Base-by-base conservation (phyloP, 2,329 filamentous ascomycete genomes). In the Claviceps sp. region DNA sequence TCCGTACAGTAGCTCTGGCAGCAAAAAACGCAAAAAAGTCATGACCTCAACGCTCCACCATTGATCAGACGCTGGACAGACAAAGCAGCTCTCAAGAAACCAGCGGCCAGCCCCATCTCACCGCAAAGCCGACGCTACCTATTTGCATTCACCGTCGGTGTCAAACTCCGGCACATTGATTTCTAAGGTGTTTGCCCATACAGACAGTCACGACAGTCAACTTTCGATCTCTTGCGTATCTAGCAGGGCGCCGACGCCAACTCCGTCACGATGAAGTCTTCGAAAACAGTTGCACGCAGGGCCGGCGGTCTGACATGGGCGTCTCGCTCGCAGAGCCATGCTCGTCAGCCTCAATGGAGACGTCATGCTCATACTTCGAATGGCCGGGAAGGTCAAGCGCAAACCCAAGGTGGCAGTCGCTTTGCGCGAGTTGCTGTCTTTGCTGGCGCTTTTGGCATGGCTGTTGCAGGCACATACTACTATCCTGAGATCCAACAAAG, bases 391-490 rank as follows among this genome's bases (percentile, higher is more conserved):
- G 55, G 54, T 24, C 50, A 50, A 38, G 57, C 56, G 46, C 57
- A 55, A 40, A 53, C 58, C 5, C 54, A 61, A 9, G 62, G 61
- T 9, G 62, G 62, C 14, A 65, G 62, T 52, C 49, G 65, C 16
- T 48, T 46, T 20, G 16, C 37, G 13, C 53, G 34, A n/a, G 20
- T 49, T 18, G 50, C 41, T 30, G 37, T 5, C 44, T 70, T 52
- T 57, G 61, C 46, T 57, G 60, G 64, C 20, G 59, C 70, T 18
- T 67, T 73, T 46, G 70, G 64, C n/a, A 60, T 62, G 7, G 69
- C 67, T 11, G 66, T 68, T 14, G 67, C 66, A 13, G 66, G 67
- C 47, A 62, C 63, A 14, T 67, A 72, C 53, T 67, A 62, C 53
- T 71, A 70, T 55, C 67, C 68, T 22, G 57, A 55, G 18, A 55